phyloP scores from a whole-genome alignment of 176 grass and related monocot species.

The Microstegium vimineum region DNA sequence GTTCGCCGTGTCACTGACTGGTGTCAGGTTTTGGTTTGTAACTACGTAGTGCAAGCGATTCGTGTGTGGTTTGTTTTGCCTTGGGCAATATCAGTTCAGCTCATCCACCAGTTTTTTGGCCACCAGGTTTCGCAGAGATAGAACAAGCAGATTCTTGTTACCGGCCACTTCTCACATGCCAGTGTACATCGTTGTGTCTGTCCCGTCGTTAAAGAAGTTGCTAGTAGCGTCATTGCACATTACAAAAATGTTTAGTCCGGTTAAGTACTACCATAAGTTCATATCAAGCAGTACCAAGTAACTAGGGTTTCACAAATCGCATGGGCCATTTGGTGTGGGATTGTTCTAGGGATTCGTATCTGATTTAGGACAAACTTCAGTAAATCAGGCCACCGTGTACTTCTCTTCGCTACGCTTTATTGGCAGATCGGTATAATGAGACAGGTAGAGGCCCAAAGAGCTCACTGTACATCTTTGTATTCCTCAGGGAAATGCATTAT shows the following conservation, averaged over 20 bases:
- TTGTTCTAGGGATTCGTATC: neutral
- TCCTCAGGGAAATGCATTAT: neutral
- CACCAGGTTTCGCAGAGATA: neutral
- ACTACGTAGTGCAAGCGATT: neutral
- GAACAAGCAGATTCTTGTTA: no score
- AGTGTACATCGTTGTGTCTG: no score
- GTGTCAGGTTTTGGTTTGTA: slow-evolving; percentile 2
- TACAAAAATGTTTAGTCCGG: no score
- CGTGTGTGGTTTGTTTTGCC: no score
- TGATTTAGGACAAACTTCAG: neutral
- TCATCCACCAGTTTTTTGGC: neutral
- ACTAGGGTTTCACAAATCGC: no score
- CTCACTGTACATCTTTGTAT: neutral
- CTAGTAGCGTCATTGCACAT: no score
- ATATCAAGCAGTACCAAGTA: no score
- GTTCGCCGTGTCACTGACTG: neutral
- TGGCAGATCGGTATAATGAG: neutral
- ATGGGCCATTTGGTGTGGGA: neutral
- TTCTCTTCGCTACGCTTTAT: neutral
- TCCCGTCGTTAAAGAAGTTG: no score
- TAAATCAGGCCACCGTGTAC: neutral
- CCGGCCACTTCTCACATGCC: no score
- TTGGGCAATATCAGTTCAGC: neutral
- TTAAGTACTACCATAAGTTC: no score
- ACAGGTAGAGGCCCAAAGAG: neutral